A percentile compares a stretch with the other conserved stretches of the same genome.
Evolutionary conservation across 225 moss, liverwort and hornwort genomes (phyloP).

Genomic region (Thuidium tamariscinum): DNA sequence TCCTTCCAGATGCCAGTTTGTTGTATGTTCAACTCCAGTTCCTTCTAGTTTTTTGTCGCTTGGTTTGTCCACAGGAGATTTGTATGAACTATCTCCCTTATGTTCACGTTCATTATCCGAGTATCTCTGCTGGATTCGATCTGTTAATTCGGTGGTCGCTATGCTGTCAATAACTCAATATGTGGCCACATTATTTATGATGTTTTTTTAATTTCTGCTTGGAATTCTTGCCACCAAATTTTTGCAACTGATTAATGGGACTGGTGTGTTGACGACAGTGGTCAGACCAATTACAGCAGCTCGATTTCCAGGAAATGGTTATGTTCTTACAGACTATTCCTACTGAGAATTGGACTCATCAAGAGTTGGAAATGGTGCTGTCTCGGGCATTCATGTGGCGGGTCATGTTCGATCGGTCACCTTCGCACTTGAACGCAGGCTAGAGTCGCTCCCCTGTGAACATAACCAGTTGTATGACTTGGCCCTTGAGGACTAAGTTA

Average conservation of each 20-base stretch:
- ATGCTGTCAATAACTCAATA: not conserved
- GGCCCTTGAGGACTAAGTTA: not conserved
- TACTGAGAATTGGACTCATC: slow-evolving; percentile 90
- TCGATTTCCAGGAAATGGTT: slow-evolving; percentile 99
- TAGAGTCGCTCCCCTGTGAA: slow-evolving; percentile 1
- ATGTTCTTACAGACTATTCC: slow-evolving; percentile 89
- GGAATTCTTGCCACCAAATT: not conserved
- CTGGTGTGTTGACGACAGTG: slow-evolving; percentile 51
- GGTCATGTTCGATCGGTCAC: slow-evolving; percentile 97
- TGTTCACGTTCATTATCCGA: not conserved
- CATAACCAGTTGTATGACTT: not conserved
- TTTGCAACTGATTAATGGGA: not conserved
- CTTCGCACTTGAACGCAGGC: slow-evolving; percentile 82
- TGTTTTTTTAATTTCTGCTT: not conserved
- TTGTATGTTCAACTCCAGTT: not conserved
- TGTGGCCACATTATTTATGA: not conserved
- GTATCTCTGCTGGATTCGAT: not conserved
- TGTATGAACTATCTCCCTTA: not conserved
- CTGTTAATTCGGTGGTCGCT: not conserved
- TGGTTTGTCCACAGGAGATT: not conserved
- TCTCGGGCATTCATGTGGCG: slow-evolving; percentile 99
- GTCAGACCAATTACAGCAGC: slow-evolving; percentile 89
- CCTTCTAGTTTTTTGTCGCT: not conserved
- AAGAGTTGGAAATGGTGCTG: slow-evolving; percentile 94
- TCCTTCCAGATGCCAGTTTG: not conserved